Conservation (phyloP, 2,329 filamentous ascomycete species). For the Aureobasidium sp. region DNA sequence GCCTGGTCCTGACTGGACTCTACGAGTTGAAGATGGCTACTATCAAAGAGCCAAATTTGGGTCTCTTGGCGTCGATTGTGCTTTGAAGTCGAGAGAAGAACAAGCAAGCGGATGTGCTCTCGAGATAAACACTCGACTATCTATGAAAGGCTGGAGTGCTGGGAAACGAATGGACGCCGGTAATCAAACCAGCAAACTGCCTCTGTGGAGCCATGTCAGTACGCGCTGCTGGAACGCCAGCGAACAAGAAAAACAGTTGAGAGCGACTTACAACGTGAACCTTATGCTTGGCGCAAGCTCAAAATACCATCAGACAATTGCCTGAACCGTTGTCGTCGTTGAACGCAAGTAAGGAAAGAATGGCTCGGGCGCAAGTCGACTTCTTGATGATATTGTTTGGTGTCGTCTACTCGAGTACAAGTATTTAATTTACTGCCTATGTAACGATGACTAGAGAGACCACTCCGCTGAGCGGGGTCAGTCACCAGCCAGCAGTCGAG, state of each 20-base stretch:
- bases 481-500: constrained; percentile 10
- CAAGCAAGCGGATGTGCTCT: not conserved
- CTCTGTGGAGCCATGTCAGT: constrained; percentile 4
- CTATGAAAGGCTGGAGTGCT: constrained; percentile 21
- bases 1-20: constrained; percentile 3
- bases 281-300: constrained; percentile 8
- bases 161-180: constrained; percentile 36
- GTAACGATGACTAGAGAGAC: constrained; percentile 9
- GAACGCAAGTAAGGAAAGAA: not conserved
- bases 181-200: constrained; percentile 25
- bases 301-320: not conserved
- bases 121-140: not conserved
- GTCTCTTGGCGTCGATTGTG: not conserved
- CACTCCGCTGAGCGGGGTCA: constrained; percentile 1
- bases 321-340: not conserved
- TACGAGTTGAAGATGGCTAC: constrained; percentile 22
- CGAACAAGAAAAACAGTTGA: not conserved
- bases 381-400: constrained; percentile 5
- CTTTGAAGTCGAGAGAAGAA: not conserved
- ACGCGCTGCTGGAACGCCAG: not conserved
- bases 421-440: constrained; percentile 14
- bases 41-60: constrained; percentile 10
- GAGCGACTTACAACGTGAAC: constrained; percentile 4
- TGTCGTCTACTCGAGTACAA: constrained; percentile 9
- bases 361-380: not conserved